Evolutionary conservation across 2,329 filamentous ascomycete genomes (phyloP).

Genomic region (Samsoniella hepiali): DNA sequence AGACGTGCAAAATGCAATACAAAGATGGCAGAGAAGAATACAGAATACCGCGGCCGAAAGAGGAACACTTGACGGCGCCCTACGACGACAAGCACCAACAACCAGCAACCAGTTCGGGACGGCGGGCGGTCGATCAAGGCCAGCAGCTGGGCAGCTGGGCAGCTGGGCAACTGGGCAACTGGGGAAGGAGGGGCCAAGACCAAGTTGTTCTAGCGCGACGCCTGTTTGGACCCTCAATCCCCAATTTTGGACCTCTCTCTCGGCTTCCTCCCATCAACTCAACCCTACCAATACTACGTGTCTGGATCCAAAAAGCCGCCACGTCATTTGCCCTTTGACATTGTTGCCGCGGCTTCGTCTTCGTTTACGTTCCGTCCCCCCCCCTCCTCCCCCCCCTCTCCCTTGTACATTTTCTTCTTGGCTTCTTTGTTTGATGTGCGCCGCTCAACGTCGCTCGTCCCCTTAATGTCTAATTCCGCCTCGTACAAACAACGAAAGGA

Average conservation of each 20-base stretch:
- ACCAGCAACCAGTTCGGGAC: too few species aligned
- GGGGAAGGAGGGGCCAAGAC: too few species aligned
- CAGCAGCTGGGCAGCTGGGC: too few species aligned
- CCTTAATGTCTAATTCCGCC: slow-evolving; percentile 38
- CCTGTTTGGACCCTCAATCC: not conserved
- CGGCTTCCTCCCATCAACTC: not conserved
- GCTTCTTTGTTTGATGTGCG: slow-evolving; percentile 13
- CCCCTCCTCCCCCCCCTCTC: not conserved
- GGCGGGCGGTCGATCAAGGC: too few species aligned
- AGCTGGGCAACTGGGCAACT: too few species aligned
- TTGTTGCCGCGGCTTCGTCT: not conserved
- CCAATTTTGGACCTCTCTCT: not conserved
- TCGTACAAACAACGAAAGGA: slow-evolving; percentile 91
- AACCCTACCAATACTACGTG: too few species aligned
- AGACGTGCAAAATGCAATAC: too few species aligned
- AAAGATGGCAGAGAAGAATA: too few species aligned
- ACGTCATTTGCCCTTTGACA: not conserved
- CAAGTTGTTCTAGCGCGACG: not conserved
- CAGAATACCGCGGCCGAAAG: too few species aligned
- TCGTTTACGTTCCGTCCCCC: not conserved
- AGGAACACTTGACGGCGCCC: too few species aligned
- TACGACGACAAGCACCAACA: too few species aligned
- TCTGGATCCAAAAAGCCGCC: not conserved
- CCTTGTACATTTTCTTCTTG: not conserved
- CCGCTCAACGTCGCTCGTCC: not conserved